Evolutionary conservation across 2,329 filamentous ascomycete genomes (phyloP).

Genomic region (Fusarium sp.): DNA sequence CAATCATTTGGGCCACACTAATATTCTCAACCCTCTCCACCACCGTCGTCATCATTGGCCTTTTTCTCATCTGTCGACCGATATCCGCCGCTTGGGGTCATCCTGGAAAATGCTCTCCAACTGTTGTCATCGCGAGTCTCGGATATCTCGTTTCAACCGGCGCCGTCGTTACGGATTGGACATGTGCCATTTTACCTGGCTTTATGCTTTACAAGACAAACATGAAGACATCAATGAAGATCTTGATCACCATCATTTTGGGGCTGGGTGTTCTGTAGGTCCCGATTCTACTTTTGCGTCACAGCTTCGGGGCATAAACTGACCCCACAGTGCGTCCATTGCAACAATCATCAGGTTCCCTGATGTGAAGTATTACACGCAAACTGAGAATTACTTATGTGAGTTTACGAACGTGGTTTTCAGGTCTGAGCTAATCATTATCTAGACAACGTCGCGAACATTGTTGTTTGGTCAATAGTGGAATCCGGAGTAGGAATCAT

Average conservation of each 20-base stretch:
- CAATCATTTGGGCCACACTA: constrained; percentile 5
- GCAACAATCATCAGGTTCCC: constrained; percentile 28
- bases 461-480: constrained; percentile 25
- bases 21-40: constrained; percentile 5
- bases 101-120: background rate
- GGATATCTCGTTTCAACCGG: background rate
- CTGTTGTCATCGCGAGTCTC: background rate
- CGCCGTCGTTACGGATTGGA: background rate
- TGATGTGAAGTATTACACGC: constrained; percentile 17
- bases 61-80: constrained; percentile 10
- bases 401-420: background rate
- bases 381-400: constrained; percentile 13
- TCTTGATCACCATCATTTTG: background rate
- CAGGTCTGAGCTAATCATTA: background rate
- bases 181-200: background rate
- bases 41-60: constrained; percentile 5
- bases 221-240: background rate
- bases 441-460: constrained; percentile 20
- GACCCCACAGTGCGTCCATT: constrained; percentile 21
- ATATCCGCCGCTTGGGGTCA: constrained; percentile 7
- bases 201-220: background rate
- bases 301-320: background rate
- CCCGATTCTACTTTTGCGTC: rapidly evolving
- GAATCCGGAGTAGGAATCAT: constrained; percentile 35
- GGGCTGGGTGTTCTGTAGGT: background rate